phyloP scores from a whole-genome alignment of 2,329 filamentous ascomycete genomes.

The Beauveria bassiana region DNA sequence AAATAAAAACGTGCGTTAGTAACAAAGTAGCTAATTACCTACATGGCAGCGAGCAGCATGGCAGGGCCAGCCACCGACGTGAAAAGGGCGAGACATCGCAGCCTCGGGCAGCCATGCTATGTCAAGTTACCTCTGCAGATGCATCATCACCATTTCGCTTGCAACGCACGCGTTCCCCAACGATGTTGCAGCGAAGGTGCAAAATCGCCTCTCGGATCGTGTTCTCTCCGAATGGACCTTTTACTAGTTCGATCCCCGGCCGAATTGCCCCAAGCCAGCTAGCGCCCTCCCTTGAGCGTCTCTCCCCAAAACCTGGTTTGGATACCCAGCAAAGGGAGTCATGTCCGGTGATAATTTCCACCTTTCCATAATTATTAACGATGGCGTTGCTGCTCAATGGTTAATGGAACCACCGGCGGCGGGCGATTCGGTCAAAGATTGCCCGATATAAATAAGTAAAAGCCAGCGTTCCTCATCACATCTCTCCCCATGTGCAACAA shows the following conservation, averaged over 20 bases:
- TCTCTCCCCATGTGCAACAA: background rate
- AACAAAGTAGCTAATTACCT: too few species aligned
- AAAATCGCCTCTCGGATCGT: background rate
- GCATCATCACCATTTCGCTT: background rate
- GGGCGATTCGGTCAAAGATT: background rate
- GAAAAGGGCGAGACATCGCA: background rate
- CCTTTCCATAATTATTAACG: background rate
- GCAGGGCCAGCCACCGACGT: too few species aligned
- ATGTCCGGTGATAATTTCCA: slow-evolving; percentile 6
- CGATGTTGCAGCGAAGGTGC: background rate
- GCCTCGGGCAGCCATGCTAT: background rate
- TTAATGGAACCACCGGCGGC: background rate
- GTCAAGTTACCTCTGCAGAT: background rate
- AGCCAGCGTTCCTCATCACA: background rate
- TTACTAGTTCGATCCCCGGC: background rate
- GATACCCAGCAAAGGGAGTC: background rate
- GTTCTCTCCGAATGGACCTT: background rate
- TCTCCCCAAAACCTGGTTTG: background rate
- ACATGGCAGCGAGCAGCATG: too few species aligned
- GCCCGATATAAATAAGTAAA: background rate
- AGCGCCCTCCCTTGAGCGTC: background rate
- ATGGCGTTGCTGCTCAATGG: background rate
- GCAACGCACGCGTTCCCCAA: background rate
- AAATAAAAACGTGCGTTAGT: too few species aligned
- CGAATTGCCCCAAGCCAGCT: slow-evolving; percentile 3